Conservation (phyloP, 352 stramenopile genomes). For the Globisporangium iwayamae region DNA sequence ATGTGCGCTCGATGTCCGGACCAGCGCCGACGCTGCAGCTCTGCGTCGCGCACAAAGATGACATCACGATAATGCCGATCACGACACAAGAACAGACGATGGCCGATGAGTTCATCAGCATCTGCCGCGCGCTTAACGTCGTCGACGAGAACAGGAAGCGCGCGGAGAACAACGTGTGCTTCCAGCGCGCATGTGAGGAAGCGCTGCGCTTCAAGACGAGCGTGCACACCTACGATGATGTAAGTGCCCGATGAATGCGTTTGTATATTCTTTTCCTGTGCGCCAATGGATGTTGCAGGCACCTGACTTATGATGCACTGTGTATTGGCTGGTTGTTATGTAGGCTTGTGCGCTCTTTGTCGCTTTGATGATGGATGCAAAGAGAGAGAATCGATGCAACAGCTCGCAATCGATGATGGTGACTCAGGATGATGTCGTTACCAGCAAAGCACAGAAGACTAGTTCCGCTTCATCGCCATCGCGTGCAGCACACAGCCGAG, state of each 20-base stretch:
- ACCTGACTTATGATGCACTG: background rate
- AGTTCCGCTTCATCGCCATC: slow-evolving; percentile 8
- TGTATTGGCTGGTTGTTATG: background rate
- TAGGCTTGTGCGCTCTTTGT: slow-evolving; percentile 22
- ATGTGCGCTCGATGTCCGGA: slow-evolving; percentile 19
- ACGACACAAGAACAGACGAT: slow-evolving; percentile 11
- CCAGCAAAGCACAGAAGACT: slow-evolving; percentile 13
- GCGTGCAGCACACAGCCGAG: background rate
- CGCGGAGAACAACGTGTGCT: slow-evolving; percentile 41
- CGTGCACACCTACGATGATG: slow-evolving; percentile 27
- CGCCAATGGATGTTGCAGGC: background rate
- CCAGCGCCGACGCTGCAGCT: slow-evolving; percentile 47
- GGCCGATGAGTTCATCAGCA: slow-evolving; percentile 28
- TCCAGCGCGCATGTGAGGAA: slow-evolving; percentile 47
- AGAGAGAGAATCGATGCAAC: background rate
- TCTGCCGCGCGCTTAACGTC: slow-evolving; percentile 35
- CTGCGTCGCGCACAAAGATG: slow-evolving; percentile 40
- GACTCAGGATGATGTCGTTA: background rate
- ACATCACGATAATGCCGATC: slow-evolving; percentile 22
- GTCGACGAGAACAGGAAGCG: slow-evolving; percentile 32
- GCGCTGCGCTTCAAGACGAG: slow-evolving; percentile 28
- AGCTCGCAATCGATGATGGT: background rate
- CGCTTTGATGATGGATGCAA: slow-evolving; percentile 13
- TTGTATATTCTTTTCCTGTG: background rate
- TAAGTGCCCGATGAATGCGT: background rate